Evolutionary conservation across 495 filamentous ascomycete species (phyloP), one percentile per base, ranked within the genome.

Genomic region (Hyaloscypha variabilis): DNA sequence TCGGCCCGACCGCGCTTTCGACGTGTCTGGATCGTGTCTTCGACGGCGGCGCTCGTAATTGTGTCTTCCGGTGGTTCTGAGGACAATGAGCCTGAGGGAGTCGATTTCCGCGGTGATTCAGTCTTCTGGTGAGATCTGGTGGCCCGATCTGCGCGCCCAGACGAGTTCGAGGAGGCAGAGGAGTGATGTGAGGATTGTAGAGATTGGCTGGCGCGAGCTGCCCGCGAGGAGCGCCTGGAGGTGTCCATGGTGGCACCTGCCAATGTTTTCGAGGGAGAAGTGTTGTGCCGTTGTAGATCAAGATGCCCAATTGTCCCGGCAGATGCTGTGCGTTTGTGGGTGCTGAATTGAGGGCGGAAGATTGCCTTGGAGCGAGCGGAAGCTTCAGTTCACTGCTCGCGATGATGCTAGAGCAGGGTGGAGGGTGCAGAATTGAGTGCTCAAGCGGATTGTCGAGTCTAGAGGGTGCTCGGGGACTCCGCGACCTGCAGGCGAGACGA

Each of bases 141-240:
- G 72, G 82, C 88, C 72, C 91, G 84, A 66, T 94, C 91, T 29
- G 80, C 81, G 65, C 91, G 83, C 30, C 81, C 79, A 39, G 82
- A 85, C 26, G 75, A 69, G 73, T 78, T 83, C 17, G 93, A 94
- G 59, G 94, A 90, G 58, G 86, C 87, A 24, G 93, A 92, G 49
- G 93, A 94, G 73, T 91, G 87, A 63, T 92, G 88, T 51, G 89
- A 86, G 64, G 82, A 82, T 69, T 83, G 80, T 69, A 87, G 84
- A 64, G 91, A 87, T 78, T 95, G 91, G 66, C 89, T 86, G 67
- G 86, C 87, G 76, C 93, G 92, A 29, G 68, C 63, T 79, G 93
- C 91, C 78, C 95, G 88, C 71, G 94, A 95, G 58, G 93, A 97
- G 75, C 95, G 92, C 76, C 95, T 90, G 71, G 93, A 90, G 71